phyloP scores from a whole-genome alignment of 75 land plant genomes.

The Azolla pinnata region DNA sequence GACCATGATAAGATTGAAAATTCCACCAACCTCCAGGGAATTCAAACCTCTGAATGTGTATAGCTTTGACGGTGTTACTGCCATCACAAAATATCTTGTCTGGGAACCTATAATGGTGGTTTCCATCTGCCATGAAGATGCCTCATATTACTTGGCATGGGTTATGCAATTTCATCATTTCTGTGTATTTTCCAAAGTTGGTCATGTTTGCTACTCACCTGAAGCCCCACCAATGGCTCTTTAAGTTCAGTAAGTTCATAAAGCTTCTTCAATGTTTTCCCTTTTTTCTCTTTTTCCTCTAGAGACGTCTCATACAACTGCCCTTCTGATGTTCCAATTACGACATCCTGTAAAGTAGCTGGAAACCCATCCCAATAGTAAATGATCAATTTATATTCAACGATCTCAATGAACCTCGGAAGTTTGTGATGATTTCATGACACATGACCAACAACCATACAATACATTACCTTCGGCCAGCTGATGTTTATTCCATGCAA shows the following conservation, averaged over 20 bases:
- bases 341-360: constrained; percentile 75
- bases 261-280: constrained; percentile 70
- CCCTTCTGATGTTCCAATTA: constrained; percentile 78
- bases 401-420: too few relatives aligned
- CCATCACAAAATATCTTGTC: constrained; percentile 82
- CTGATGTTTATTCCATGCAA: constrained; percentile 85
- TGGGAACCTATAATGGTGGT: constrained; percentile 37
- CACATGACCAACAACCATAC: too few relatives aligned
- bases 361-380: too few relatives aligned
- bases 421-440: too few relatives aligned
- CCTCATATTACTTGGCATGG: neutral
- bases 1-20: too few relatives aligned
- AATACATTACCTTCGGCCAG: constrained; percentile 73
- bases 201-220: constrained; percentile 32
- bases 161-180: neutral
- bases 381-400: too few relatives aligned
- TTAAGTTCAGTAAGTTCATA: constrained; percentile 72
- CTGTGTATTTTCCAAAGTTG: neutral
- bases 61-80: constrained; percentile 76
- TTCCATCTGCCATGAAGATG: constrained; percentile 62
- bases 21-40: constrained; percentile 56
- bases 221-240: constrained; percentile 79
- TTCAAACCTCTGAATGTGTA: constrained; percentile 80
- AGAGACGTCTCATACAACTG: constrained; percentile 71
- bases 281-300: constrained; percentile 93